Evolutionary conservation across 2,329 filamentous ascomycete species (phyloP).

Genomic region (Aspergillus hortae): DNA sequence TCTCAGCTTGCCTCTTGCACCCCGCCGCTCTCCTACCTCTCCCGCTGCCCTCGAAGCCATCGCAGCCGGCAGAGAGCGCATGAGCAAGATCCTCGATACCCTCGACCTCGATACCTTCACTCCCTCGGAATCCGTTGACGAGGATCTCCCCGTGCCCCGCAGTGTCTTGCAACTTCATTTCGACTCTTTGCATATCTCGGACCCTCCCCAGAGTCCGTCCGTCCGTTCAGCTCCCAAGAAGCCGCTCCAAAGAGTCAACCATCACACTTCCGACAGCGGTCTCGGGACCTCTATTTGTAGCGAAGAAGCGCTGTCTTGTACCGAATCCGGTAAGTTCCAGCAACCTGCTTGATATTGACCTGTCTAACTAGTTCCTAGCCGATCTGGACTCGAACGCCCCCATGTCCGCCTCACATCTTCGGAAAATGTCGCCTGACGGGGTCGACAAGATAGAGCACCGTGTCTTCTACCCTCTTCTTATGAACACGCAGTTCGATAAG

Average conservation of each 20-base stretch:
- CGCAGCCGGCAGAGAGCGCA: conserved; percentile 65
- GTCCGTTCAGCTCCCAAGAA: conserved; percentile 33
- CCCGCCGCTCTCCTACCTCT: conserved; percentile 62
- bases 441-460: conserved; percentile 71
- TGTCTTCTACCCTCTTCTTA: conserved; percentile 72
- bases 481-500: conserved; percentile 70
- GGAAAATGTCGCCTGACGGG: conserved; percentile 65
- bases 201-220: conserved; percentile 22
- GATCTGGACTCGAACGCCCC: background rate
- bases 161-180: conserved; percentile 58
- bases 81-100: conserved; percentile 62
- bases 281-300: conserved; percentile 77
- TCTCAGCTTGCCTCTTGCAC: conserved; percentile 48
- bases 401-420: conserved; percentile 25
- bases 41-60: conserved; percentile 59
- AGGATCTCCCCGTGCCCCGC: conserved; percentile 58
- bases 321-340: conserved; percentile 36
- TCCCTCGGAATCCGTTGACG: conserved; percentile 44
- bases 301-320: conserved; percentile 42
- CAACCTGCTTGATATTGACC: conserved; percentile 29
- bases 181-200: conserved; percentile 25
- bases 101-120: conserved; percentile 61
- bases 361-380: conserved; percentile 8
- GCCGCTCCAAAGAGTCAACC: conserved; percentile 37
- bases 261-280: conserved; percentile 81